Percentiles rank a stretch among this genome's conserved stretches.
Conservation (phyloP, 192 early-diverging fungal genomes). For the Backusella circina region DNA sequence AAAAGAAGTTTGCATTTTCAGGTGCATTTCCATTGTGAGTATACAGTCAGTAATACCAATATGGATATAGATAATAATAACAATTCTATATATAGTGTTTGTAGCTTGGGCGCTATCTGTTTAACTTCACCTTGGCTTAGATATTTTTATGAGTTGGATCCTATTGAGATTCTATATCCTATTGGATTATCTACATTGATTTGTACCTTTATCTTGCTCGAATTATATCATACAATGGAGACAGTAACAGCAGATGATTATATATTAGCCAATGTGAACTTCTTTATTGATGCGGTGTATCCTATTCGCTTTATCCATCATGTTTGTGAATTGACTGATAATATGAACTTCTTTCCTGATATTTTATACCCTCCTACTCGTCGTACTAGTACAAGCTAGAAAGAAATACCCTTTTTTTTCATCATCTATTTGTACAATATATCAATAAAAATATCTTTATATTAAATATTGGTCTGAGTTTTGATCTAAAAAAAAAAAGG, state of each 20-base stretch:
- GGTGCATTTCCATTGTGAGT: constrained; percentile 25
- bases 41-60: not conserved
- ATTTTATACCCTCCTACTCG: constrained; percentile 1
- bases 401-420: not conserved
- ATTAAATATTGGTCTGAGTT: too few relatives aligned
- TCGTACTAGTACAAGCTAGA: not conserved
- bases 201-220: constrained; percentile 21
- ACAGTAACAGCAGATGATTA: constrained; percentile 22
- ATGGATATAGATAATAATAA: not conserved
- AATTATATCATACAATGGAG: constrained; percentile 27
- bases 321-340: constrained; percentile 32
- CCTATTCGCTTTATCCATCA: constrained; percentile 35
- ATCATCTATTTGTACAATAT: not conserved
- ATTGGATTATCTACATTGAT: constrained; percentile 15
- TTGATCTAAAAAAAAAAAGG: not conserved
- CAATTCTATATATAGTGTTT: constrained; percentile 12
- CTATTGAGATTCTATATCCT: constrained; percentile 19
- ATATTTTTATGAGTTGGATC: constrained; percentile 9
- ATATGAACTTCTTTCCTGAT: constrained; percentile 14
- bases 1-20: constrained; percentile 16
- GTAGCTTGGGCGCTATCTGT: constrained; percentile 16
- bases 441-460: not conserved
- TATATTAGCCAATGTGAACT: constrained; percentile 21
- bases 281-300: constrained; percentile 32
- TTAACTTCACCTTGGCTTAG: constrained; percentile 17